These are phyloP conservation scores for Berberis thunbergii DNA, from an alignment of 164 flowering plant species.

Conservation along the genomic window DNA sequence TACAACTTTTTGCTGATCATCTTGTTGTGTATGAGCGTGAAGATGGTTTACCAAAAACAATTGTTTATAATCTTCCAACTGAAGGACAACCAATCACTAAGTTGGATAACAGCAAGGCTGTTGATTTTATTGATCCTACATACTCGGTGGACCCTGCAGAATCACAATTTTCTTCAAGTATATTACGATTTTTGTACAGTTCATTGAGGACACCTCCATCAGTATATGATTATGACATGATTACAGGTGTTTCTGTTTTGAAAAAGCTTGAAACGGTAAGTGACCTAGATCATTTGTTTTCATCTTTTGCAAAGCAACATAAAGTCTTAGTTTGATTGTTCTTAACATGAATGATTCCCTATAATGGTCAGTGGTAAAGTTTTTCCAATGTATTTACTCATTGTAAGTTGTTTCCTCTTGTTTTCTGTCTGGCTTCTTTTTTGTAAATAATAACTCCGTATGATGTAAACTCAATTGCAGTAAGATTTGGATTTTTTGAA, in stretches of 20 bases:
- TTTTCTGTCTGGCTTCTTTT: no score
- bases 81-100: constrained; percentile 23
- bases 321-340: not conserved
- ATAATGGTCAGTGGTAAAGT: no score
- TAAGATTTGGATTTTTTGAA: no score
- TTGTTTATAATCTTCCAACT: constrained; percentile 56
- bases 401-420: no score
- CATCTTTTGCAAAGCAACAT: not conserved
- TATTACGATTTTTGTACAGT: constrained; percentile 21
- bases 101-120: constrained; percentile 10
- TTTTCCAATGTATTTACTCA: no score
- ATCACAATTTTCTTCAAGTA: constrained; percentile 28
- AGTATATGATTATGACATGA: constrained; percentile 85
- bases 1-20: constrained; percentile 11
- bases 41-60: constrained; percentile 60
- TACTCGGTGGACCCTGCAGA: constrained; percentile 51
- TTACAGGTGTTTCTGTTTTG: constrained; percentile 53
- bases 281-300: not conserved
- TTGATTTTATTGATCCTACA: constrained; percentile 70
- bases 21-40: constrained; percentile 24
- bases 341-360: no score
- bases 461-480: no score
- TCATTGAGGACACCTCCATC: constrained; percentile 84
- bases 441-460: no score
- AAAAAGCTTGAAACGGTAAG: constrained; percentile 24